A percentile compares a stretch with the other conserved stretches of the same genome.
Conservation (phyloP, 2,329 filamentous ascomycete genomes). For the Ceratocystis alfenasii region DNA sequence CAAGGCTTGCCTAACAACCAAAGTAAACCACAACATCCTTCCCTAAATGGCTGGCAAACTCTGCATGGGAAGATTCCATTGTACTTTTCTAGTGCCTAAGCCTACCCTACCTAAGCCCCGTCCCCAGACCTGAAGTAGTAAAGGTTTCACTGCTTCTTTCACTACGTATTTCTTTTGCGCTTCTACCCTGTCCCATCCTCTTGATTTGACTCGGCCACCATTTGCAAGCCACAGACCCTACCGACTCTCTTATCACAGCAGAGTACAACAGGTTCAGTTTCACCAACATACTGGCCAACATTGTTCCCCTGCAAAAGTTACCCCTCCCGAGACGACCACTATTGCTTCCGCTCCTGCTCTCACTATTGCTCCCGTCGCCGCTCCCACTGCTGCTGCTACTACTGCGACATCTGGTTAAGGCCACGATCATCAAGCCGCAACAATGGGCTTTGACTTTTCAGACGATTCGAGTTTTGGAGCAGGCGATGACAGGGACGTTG, state of each 20-base stretch:
- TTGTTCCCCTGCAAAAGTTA: neutral
- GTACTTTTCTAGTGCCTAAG: neutral
- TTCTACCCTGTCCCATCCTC: neutral
- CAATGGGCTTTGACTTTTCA: conserved; percentile 46
- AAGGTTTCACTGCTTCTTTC: neutral
- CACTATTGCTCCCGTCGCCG: too few species aligned
- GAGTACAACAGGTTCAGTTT: neutral
- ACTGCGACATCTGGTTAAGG: neutral
- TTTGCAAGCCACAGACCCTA: neutral
- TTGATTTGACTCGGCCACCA: neutral
- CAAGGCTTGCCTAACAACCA: neutral
- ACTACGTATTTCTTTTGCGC: too few species aligned
- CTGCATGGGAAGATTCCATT: neutral
- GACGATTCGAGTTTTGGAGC: conserved; percentile 49
- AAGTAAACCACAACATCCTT: conserved; percentile 3
- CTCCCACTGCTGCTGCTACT: too few species aligned
- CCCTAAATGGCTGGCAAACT: neutral
- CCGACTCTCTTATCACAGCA: neutral
- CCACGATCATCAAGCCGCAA: conserved; percentile 10
- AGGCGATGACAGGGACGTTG: conserved; percentile 32
- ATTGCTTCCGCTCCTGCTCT: neutral
- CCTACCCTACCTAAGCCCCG: neutral
- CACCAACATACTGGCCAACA: neutral
- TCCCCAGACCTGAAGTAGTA: neutral
- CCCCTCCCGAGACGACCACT: neutral